Evolutionary conservation across 2,329 filamentous ascomycete species (phyloP), one percentile per base, ranked within the genome.

Genomic region (Alternaria gansuensis): DNA sequence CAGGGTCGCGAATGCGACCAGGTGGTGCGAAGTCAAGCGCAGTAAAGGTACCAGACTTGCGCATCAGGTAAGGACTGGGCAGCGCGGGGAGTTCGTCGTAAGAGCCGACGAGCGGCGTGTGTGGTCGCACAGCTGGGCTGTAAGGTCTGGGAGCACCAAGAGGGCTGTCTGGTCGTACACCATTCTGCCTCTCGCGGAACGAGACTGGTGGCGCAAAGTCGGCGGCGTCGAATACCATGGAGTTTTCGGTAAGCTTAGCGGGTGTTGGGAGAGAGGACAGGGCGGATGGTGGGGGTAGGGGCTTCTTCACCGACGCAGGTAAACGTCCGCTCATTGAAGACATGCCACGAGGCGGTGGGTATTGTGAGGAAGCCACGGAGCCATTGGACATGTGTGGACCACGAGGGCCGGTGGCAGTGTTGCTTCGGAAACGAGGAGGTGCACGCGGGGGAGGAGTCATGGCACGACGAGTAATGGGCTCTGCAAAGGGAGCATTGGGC

Each of bases 371-470:
- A 49, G 86, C 87, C n/a, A 80, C 78, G 56, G 82, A 81, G 54
- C 80, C 78, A 49, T 80, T 78, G 28, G 82, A 81, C 74, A 81
- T 81, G 68, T 84, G 82, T 10, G 79, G 78, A 62, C 59, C 63
- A 40, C 66, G 66, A 45, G 69, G 67, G 41, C 67, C 69, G 26
- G 64, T 60, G 41, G 50, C 62, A 53, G 68, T 70, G 63, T 72
- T 80, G 60, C 73, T 77, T 45, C 74, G 73, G 73, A 78, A 86
- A 57, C 86, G 82, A 13, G 86, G 85, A 50, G 87, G 86, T 59
- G 85, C 87, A 54, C 85, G 84, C 65, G 94, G 93, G 17, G 94
- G 94, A 51, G 94, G 94, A 21, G 94, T 98, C 94, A 98, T 97
- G 51, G 94, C 94, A 71, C 94, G 91, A 69, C 94, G 91, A 63